These are phyloP conservation scores for Syzygium syzygioides DNA, from an alignment of 441 rosid genomes.

Conservation along the genomic window DNA sequence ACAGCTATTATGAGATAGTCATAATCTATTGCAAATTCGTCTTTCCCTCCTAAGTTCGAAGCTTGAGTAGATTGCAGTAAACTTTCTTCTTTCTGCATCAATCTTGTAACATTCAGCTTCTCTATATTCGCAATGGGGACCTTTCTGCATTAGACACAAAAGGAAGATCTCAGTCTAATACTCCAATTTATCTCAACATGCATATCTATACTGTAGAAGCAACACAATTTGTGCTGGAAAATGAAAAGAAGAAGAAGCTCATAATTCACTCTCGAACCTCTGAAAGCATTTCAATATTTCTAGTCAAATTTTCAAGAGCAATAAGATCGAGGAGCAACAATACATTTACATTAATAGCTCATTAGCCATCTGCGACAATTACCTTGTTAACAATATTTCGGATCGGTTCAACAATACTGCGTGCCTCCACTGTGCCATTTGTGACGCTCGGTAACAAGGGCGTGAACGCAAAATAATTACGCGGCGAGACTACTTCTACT, in stretches of 20 bases:
- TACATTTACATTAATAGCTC: not conserved
- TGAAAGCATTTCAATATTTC: not conserved
- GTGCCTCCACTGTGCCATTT: conserved; percentile 76
- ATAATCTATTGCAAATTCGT: conserved; percentile 63
- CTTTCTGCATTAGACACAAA: conserved; percentile 34
- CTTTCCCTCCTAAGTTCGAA: conserved; percentile 38
- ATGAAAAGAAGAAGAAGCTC: not conserved
- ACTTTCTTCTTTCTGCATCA: conserved; percentile 57
- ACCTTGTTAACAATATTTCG: conserved; percentile 86
- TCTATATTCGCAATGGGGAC: conserved; percentile 56
- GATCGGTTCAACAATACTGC: conserved; percentile 84
- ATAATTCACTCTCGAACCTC: not conserved
- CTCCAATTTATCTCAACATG: not conserved
- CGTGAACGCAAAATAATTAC: conserved; percentile 84
- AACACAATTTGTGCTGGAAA: not conserved
- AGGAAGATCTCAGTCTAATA: not conserved
- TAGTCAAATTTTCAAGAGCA: not conserved
- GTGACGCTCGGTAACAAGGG: conserved; percentile 72
- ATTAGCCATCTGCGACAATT: not conserved
- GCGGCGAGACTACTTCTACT: conserved; percentile 81
- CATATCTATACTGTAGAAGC: not conserved
- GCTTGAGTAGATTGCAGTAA: conserved; percentile 42
- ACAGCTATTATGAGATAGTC: conserved; percentile 79
- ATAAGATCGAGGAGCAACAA: not conserved
- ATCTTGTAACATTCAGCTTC: conserved; percentile 91